A percentile compares a stretch with the other conserved stretches of the same genome.
These are phyloP conservation scores for Ustilago esculenta DNA, from an alignment of 1,284 basidiomycete species.

Conservation along the genomic window DNA sequence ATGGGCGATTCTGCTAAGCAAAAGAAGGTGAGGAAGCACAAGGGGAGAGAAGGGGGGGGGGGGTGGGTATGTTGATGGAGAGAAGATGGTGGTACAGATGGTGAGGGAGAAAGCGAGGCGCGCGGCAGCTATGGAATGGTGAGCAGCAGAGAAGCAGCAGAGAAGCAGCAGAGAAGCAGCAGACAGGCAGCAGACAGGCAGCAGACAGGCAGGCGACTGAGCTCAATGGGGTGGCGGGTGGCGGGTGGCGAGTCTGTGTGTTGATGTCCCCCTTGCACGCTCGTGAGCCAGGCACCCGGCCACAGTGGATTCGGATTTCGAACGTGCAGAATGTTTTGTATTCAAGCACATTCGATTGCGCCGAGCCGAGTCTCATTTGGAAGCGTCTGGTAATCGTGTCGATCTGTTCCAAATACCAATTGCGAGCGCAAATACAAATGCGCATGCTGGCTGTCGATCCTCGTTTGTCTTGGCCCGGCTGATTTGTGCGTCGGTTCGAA, in stretches of 20 bases:
- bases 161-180: too few relatives aligned
- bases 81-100: constrained; percentile 17
- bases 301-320: not conserved
- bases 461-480: not conserved
- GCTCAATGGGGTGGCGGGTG: too few relatives aligned
- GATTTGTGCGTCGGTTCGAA: not conserved
- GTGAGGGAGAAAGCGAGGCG: constrained; percentile 1
- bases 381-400: constrained; percentile 2
- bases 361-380: not conserved
- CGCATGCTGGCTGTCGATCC: constrained; percentile 21
- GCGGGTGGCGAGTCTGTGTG: constrained; percentile 1
- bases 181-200: too few relatives aligned
- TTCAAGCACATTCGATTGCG: not conserved
- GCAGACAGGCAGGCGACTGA: too few relatives aligned
- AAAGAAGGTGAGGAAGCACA: not conserved
- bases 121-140: too few relatives aligned
- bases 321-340: constrained; percentile 6
- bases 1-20: constrained; percentile 4
- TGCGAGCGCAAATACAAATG: not conserved
- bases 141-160: too few relatives aligned
- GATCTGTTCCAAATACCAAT: not conserved
- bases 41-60: constrained; percentile 1
- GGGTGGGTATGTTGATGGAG: not conserved
- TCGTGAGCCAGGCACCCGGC: constrained; percentile 3
- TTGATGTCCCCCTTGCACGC: constrained; percentile 4